Percentiles rank a stretch among this genome's conserved stretches.
Conservation (phyloP, 2,329 filamentous ascomycete genomes). For the Byssoonygena ceratinophila region DNA sequence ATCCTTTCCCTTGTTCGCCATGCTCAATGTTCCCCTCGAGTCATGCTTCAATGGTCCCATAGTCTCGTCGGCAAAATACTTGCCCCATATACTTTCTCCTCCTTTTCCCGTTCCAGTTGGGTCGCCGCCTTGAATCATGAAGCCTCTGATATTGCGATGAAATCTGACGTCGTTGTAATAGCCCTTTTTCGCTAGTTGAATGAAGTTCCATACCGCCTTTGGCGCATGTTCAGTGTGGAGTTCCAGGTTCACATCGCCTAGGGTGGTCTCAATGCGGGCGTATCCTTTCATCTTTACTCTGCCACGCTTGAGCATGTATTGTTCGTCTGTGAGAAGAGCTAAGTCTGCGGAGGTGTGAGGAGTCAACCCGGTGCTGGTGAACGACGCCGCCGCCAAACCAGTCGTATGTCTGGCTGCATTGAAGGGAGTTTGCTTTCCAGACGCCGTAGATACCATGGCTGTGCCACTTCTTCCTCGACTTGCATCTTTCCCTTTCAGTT, state of each 20-base stretch:
- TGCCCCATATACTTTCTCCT: slow-evolving; percentile 85
- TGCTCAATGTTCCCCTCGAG: slow-evolving; percentile 66
- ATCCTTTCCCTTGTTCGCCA: slow-evolving; percentile 98
- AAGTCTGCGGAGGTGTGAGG: slow-evolving; percentile 81
- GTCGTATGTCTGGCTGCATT: slow-evolving; percentile 88
- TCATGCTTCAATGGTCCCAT: slow-evolving; percentile 82
- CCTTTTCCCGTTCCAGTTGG: slow-evolving; percentile 84
- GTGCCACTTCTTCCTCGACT: slow-evolving; percentile 21
- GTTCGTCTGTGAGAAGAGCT: slow-evolving; percentile 80
- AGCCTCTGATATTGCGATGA: slow-evolving; percentile 86
- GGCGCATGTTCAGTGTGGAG: slow-evolving; percentile 84
- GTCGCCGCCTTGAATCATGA: slow-evolving; percentile 97
- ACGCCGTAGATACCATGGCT: slow-evolving; percentile 13
- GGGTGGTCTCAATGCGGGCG: slow-evolving; percentile 74
- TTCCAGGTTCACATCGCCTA: slow-evolving; percentile 78
- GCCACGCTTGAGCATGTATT: slow-evolving; percentile 89
- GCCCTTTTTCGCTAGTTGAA: slow-evolving; percentile 73
- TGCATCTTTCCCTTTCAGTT: slow-evolving; percentile 8
- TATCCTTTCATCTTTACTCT: slow-evolving; percentile 86
- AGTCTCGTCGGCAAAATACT: slow-evolving; percentile 87
- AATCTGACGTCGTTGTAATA: slow-evolving; percentile 80
- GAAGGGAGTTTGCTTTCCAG: slow-evolving; percentile 46
- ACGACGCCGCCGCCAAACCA: slow-evolving; percentile 80
- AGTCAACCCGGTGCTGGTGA: slow-evolving; percentile 88
- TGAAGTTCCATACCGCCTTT: slow-evolving; percentile 93